Base-by-base conservation (phyloP, 768 basidiomycete genomes). In the Calocybe cyanea region DNA sequence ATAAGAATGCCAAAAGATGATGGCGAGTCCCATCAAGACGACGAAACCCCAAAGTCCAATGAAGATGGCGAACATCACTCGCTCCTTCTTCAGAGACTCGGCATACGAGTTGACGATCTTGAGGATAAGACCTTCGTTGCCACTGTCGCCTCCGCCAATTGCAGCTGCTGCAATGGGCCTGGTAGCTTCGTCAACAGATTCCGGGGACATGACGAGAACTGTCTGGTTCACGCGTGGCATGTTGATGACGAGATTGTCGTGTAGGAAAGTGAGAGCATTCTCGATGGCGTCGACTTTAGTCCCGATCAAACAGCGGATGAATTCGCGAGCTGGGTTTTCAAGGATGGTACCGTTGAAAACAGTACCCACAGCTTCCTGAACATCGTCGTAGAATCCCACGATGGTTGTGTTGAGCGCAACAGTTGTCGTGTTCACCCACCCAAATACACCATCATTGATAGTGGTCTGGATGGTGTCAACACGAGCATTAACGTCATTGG, bases 351-450 rank as follows among this genome's bases (percentile, higher is more conserved):
- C 82, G 38, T 88, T 85, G 63, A 98, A 94, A 7, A 92, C 77
- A 1, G 74, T 72, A 44, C 73, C 68, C n/a, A 98, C 90, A 5
- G 79, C 73, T 35, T 76, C 71, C 64, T 95, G 88, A 24, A 99
- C 67, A 40, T 92, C 92, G 45, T 71, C 71, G 67, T 98, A 98
- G 64, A 99, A 95, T 37, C 72, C 74, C 60, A 79, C 85, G 57
- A 99, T 69, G 2, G 95, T 96, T 55, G 72, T 69, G 63, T 99
- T 99, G 43, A 99, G 76, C 5, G 85, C 82, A 3, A 80, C 82
- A 1, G 92, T 95, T 7, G 95, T 95, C 14, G 72, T 77, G 56
- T 97, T 92, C 39, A 98, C 85, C 94, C 94, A 98, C 8, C 93
- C 92, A 51, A 98, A 95, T 37, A 98, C 66, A 19, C 87, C 87